Evolutionary conservation across 1,284 basidiomycete species (phyloP), one percentile per base, ranked within the genome.

Genomic region (Melampsora larici-populina): DNA sequence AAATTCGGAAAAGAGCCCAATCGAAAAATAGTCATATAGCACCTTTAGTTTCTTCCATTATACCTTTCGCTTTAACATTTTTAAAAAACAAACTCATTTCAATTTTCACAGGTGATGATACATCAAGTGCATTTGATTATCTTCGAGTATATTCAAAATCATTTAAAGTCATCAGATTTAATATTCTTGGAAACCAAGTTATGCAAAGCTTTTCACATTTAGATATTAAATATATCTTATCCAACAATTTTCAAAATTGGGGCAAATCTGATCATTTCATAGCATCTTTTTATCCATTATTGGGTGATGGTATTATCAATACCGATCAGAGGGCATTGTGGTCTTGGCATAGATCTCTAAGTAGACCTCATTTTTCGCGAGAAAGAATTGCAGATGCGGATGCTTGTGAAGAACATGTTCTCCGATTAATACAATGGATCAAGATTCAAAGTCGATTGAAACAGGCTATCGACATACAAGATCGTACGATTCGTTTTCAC

Each of bases 301-400:
- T 73, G 1, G 66, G 70, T 17, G 48, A 67, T 13, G 68, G 55
- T 51, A 46, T 67, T 60, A 67, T 76, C 48, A 58, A 21, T 49
- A 31, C 36, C n/a, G 43, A 67, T 46, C 70, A 66, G 60, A 24
- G 40, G 13, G 31, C 33, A 2, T 36, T 63, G 21, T 76, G 74
- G 74, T 51, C 74, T 33, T 79, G 90, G 89, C 90, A 90, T 80
- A 89, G 90, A 36, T 84, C 85, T n/a, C 87, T 88, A 66, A 88
- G 90, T 6, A 87, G 90, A 3, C 90, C 90, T 0, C 91, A 90
- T 84, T 91, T 91, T 81, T 87, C 89, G 5, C 87, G 88, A 40
- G 89, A 91, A 79, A 87, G 89, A 26, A 87, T 89, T 68, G 87
- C 88, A 5, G 90, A 91, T 81, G 90, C 90, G 78, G 87, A 89